Evolutionary conservation across 148 eudicot species (phyloP), one percentile per base, ranked within the genome.

Genomic region (Linanthus parryae): DNA sequence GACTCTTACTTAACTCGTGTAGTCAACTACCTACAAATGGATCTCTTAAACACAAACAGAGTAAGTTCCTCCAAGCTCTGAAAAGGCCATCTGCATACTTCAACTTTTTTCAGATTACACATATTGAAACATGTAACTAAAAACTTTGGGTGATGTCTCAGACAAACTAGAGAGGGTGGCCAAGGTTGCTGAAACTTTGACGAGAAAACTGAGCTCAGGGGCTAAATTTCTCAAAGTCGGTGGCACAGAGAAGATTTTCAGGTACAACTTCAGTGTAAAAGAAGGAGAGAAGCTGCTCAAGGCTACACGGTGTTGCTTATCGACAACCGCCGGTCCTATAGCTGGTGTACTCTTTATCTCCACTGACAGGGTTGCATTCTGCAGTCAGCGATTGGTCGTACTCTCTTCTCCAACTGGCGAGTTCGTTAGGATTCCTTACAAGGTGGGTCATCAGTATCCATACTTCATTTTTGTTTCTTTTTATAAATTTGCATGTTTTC

Each of bases 261-360:
- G 40, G 22, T 37, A 54, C 3, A 63, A 52, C 2, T 78, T 78
- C 22, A 71, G 56, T 30, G 42, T 64, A 5, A 67, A 44, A 23
- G 57, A 71, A 26, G 76, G 59, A 35, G 77, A 78, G 50, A 53
- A 56, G 37, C 45, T 74, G 28, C 22, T 73, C 20, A n/a, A n/a
- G n/a, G n/a, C n/a, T n/a, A n/a, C n/a, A n/a, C n/a, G n/a, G n/a
- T n/a, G n/a, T n/a, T n/a, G 65, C 29, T 54, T 79, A 22, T 75
- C 44, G 13, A 79, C 85, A 1, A 74, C 75, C 6, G 73, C 75
- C 5, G 85, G 85, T 17, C 78, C 81, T 1, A 66, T 79, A 7
- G 55, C 70, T 0, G 78, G 85, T 13, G 43, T 52, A 17, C 64
- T 79, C 43, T 79, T 79, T 38, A 56, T 79, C 34, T 68, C 85